Base-by-base conservation (phyloP, 2,329 filamentous ascomycete genomes). In the Cladophialophora chaetospira region DNA sequence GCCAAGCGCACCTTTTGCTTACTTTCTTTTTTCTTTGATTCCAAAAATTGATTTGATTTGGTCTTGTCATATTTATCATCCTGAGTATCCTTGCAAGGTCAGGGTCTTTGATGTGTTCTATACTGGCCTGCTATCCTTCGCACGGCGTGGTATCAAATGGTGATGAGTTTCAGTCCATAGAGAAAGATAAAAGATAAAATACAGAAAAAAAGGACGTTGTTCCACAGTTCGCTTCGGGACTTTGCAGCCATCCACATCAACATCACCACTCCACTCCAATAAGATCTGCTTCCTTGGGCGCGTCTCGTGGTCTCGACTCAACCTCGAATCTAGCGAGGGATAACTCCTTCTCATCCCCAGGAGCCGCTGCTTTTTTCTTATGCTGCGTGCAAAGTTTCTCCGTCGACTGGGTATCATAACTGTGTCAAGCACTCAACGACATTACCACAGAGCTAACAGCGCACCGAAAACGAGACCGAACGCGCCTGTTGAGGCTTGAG, bases 381-480 rank as follows among this genome's bases (percentile, higher is more conserved):
- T 19, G 26, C 31, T 38, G 13, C 15, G 23, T 28, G 42, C 42
- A 44, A 44, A 21, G n/a, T n/a, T n/a, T 26, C 36, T 21, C 17
- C 36, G 3, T 10, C 19, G 15, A 44, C 42, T 44, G 48, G 33
- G 48, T 42, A 51, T 51, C 36, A 40, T 17, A 17, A 31, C 44
- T 8, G 4, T 17, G 11, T 31, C 36, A 15, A 11, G 17, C 17
- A 33, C 23, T 11, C 15, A 48, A 29, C 13, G 10, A 40, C 36
- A 62, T 60, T 62, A 62, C 60, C 54, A 62, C 57, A 57, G 19
- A 48, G 60, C 60, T 40, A 62, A 54, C 33, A 65, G 19, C 3
- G 55, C 59, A 50, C 55, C 57, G 15, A 60, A 28, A 28, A 59
- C 58, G 25, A 63, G 29, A 31, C 55, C 62, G 10, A 48, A 42